Evolutionary conservation across 768 basidiomycete genomes (phyloP), one percentile per base, ranked within the genome.

Genomic region (Rhodotorula kratochvilovae): DNA sequence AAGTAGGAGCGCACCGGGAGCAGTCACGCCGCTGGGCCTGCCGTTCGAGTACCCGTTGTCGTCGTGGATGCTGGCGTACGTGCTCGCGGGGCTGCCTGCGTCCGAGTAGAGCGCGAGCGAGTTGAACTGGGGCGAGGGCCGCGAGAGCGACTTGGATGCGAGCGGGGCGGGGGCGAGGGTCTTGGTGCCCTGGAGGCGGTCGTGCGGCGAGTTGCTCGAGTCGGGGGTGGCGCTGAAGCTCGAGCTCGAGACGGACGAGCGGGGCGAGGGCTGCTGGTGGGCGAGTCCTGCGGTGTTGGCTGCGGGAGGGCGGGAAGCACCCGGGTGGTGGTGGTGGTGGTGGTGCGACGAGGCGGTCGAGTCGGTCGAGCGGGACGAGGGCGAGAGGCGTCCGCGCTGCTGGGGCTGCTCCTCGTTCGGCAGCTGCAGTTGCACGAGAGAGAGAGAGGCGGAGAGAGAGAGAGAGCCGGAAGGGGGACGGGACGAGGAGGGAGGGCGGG

Each of bases 371-470:
- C 54, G 53, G 16, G 53, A 29, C 27, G 61, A 46, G 46, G 60
- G 63, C 25, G 63, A 39, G 35, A 27, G 21, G 35, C 43, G 68
- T 27, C 55, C 45, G 61, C 60, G 65, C 27, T 17, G 31, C 7
- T 29, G 21, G 4, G 59, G 29, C 43, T 62, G 31, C 29, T 61
- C 60, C 46, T 61, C 69, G 69, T 70, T 70, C 5, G 69, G 69
- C 21, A 70, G 60, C 69, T 70, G 65, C 17, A 16, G n/a, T 29
- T 5, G 31, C 33, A n/a, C n/a, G n/a, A n/a, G n/a, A n/a, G n/a
- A n/a, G n/a, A n/a, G n/a, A n/a, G n/a, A n/a, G n/a, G n/a, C n/a
- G n/a, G n/a, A n/a, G n/a, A n/a, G n/a, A n/a, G n/a, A n/a, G n/a
- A n/a, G 19, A 10, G 13, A 17, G 25, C 8, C 13, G 5, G 12